phyloP scores from a whole-genome alignment of 2,329 filamentous ascomycete genomes.

The Amphichorda felina region DNA sequence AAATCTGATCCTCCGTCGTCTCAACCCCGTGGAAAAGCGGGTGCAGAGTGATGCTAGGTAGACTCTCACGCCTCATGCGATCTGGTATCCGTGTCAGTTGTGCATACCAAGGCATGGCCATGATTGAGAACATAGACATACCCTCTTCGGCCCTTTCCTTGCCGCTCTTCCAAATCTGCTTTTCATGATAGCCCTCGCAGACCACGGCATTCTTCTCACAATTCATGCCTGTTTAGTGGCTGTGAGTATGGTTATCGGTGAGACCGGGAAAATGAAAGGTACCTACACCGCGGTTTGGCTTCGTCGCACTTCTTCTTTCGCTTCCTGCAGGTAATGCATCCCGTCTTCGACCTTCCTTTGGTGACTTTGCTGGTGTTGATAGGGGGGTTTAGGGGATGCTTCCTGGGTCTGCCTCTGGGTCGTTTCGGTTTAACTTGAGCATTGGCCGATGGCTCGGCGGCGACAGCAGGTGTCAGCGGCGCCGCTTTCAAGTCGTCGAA shows the following conservation, averaged over 20 bases:
- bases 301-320: conserved; percentile 66
- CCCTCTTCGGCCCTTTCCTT: conserved; percentile 64
- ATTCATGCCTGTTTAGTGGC: conserved; percentile 51
- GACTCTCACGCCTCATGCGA: conserved; percentile 32
- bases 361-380: conserved; percentile 54
- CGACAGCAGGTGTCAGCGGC: conserved; percentile 10
- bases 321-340: conserved; percentile 55
- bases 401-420: conserved; percentile 70
- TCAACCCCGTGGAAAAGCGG: conserved; percentile 73
- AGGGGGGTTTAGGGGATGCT: conserved; percentile 57
- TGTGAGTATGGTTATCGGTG: conserved; percentile 10
- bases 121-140: conserved; percentile 17
- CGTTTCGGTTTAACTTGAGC: conserved; percentile 39
- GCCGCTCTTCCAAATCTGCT: conserved; percentile 78
- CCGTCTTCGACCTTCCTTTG: conserved; percentile 64
- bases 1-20: conserved; percentile 64
- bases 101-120: too few relatives aligned
- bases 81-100: conserved; percentile 21
- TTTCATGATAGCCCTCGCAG: conserved; percentile 82
- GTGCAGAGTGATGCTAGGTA: conserved; percentile 44
- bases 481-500: conserved; percentile 39
- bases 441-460: conserved; percentile 9
- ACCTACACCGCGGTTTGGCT: conserved; percentile 53
- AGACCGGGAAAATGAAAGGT: not conserved
- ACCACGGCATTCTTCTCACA: conserved; percentile 90